Conservation (phyloP, 1,139 yeast species). For the Saccharomyces hybrid region DNA sequence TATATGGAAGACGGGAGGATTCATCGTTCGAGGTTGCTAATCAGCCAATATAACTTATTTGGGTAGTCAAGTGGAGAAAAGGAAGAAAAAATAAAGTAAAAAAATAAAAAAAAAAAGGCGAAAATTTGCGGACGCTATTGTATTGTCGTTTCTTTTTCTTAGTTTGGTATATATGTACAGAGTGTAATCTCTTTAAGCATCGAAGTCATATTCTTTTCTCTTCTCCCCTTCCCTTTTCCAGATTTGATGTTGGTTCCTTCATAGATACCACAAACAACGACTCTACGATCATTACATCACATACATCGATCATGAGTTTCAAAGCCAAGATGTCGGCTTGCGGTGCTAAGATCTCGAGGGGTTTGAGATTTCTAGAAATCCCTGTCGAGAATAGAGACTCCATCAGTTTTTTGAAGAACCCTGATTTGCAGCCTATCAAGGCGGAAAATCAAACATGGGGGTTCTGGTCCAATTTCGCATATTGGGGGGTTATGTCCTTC, state of each 20-base stretch:
- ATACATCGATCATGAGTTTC: not conserved
- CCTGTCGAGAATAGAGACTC: slow-evolving; percentile 31
- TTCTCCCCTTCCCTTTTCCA: not conserved
- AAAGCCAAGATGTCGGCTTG: not conserved
- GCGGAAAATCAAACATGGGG: slow-evolving; percentile 36
- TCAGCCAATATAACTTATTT: not conserved
- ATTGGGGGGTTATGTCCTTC: slow-evolving; percentile 38
- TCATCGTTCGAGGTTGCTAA: not conserved
- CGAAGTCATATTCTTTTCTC: not conserved
- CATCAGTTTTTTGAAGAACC: slow-evolving; percentile 31
- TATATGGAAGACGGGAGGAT: not conserved
- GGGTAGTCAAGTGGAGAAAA: not conserved
- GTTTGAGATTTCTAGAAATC: slow-evolving; percentile 25
- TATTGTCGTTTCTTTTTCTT: not conserved
- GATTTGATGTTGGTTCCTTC: not conserved
- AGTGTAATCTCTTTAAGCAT: not conserved
- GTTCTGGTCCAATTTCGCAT: slow-evolving; percentile 36
- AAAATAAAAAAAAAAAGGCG: not conserved
- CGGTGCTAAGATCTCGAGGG: not conserved
- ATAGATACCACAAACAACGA: not conserved
- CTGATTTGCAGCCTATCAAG: slow-evolving; percentile 35
- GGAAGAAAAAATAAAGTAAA: not conserved
- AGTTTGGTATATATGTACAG: not conserved
- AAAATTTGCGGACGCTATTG: not conserved
- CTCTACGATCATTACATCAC: not conserved